phyloP scores from a whole-genome alignment of 352 stramenopile genomes.

The Halophytophthora polymorphica region DNA sequence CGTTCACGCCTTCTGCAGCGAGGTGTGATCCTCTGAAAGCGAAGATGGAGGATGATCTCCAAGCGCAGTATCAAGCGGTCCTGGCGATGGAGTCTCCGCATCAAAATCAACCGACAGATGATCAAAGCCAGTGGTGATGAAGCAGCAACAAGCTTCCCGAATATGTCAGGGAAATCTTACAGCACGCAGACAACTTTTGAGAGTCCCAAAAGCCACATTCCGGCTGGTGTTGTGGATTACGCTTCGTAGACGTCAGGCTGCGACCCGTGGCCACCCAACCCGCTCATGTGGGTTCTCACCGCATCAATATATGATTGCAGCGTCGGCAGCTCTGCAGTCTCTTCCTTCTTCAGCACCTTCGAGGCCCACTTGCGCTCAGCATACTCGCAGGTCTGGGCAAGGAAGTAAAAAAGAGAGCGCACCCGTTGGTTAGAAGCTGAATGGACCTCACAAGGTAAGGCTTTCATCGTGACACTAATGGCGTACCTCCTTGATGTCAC shows the following conservation, averaged over 20 bases:
- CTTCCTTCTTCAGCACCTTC: slow-evolving; percentile 84
- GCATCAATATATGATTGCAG: slow-evolving; percentile 72
- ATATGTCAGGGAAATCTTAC: neutral
- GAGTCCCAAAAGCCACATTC: neutral
- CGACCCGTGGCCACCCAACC: slow-evolving; percentile 34
- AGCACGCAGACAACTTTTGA: neutral
- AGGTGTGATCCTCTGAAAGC: slow-evolving; percentile 23
- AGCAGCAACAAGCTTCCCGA: slow-evolving; percentile 1
- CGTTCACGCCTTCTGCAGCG: slow-evolving; percentile 19
- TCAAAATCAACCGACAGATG: slow-evolving; percentile 7
- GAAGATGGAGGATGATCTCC: slow-evolving; percentile 30
- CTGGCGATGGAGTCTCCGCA: slow-evolving; percentile 13
- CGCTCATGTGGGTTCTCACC: slow-evolving; percentile 61
- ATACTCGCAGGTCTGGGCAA: slow-evolving; percentile 87
- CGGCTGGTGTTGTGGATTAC: slow-evolving; percentile 12
- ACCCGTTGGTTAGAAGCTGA: neutral
- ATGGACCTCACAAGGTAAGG: neutral
- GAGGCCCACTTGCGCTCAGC: slow-evolving; percentile 91
- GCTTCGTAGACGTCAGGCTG: slow-evolving; percentile 54
- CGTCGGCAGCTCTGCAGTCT: slow-evolving; percentile 65
- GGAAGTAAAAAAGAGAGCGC: neutral
- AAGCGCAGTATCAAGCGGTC: slow-evolving; percentile 43
- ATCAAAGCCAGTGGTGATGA: neutral
- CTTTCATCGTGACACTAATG: neutral
- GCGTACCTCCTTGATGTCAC: slow-evolving; percentile 92